These are phyloP conservation scores for Phytophthora boehmeriae DNA, from an alignment of 352 stramenopile genomes.

Conservation along the genomic window DNA sequence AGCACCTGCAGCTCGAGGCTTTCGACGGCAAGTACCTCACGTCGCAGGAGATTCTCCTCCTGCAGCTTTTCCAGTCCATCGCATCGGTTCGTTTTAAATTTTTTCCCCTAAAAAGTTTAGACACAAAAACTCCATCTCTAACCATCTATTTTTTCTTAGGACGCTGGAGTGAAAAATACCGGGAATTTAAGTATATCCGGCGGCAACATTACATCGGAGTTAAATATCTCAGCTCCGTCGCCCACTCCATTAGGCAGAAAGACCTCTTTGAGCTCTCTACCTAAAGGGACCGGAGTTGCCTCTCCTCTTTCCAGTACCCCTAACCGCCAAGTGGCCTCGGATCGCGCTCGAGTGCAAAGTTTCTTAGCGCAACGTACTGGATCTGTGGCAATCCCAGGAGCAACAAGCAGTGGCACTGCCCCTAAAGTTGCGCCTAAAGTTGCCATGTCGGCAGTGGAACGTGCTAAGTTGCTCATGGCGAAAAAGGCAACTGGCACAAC, in stretches of 20 bases:
- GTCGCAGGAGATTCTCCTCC: slow-evolving; percentile 74
- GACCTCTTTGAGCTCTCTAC: slow-evolving; percentile 17
- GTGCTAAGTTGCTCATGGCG: slow-evolving; percentile 79
- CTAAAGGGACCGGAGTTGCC: slow-evolving; percentile 15
- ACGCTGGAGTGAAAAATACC: not conserved
- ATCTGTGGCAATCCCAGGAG: not conserved
- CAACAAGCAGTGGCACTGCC: slow-evolving; percentile 1
- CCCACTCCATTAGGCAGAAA: slow-evolving; percentile 18
- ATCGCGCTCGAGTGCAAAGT: slow-evolving; percentile 67
- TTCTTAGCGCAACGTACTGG: slow-evolving; percentile 55
- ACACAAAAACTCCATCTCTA: not conserved
- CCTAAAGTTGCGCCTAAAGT: slow-evolving; percentile 24
- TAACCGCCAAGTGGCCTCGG: slow-evolving; percentile 55
- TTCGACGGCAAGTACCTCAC: slow-evolving; percentile 80
- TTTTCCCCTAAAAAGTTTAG: not conserved
- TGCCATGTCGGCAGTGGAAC: slow-evolving; percentile 65
- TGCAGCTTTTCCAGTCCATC: slow-evolving; percentile 64
- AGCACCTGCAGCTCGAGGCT: slow-evolving; percentile 76
- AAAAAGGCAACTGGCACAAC: slow-evolving; percentile 56
- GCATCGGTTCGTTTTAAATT: slow-evolving; percentile 18
- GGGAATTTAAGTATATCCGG: slow-evolving; percentile 3
- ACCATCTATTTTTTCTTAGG: not conserved
- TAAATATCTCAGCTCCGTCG: slow-evolving; percentile 15
- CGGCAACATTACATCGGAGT: slow-evolving; percentile 6
- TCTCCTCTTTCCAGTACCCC: slow-evolving; percentile 40